Evolutionary conservation across 2,329 filamentous ascomycete species (phyloP).

Genomic region (Fusarium hainanense): DNA sequence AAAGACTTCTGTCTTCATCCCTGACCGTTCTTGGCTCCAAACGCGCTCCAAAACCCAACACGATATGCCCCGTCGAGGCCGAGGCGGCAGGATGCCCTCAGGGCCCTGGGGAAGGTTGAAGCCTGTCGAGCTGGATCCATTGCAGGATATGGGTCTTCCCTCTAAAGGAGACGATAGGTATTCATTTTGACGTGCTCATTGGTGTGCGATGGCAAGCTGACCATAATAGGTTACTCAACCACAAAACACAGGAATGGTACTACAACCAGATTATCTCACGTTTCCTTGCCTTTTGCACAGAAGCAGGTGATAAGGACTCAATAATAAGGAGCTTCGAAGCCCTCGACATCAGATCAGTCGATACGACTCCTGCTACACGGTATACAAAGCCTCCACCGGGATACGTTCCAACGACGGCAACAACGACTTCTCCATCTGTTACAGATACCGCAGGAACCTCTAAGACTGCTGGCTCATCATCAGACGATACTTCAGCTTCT

Average conservation of each 20-base stretch:
- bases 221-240: conserved; percentile 71
- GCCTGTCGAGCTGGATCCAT: conserved; percentile 77
- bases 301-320: conserved; percentile 75
- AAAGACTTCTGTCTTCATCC: not conserved
- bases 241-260: conserved; percentile 84
- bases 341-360: conserved; percentile 53
- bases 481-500: not conserved
- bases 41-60: not conserved
- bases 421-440: not conserved
- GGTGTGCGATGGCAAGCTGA: conserved; percentile 1
- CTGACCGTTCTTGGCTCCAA: not conserved
- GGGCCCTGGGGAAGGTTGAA: conserved; percentile 77
- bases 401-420: conserved; percentile 6
- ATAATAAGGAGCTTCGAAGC: conserved; percentile 80
- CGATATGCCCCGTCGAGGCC: conserved; percentile 48
- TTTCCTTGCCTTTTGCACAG: conserved; percentile 89
- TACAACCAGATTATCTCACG: conserved; percentile 88
- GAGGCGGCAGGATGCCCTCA: conserved; percentile 54
- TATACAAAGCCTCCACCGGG: conserved; percentile 19
- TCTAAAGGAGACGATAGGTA: conserved; percentile 93
- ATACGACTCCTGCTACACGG: conserved; percentile 22
- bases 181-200: not conserved
- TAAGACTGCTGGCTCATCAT: not conserved
- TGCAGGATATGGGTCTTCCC: conserved; percentile 85
- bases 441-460: not conserved